Evolutionary conservation across 768 basidiomycete genomes (phyloP).

Genomic region (Amanita rimosa): DNA sequence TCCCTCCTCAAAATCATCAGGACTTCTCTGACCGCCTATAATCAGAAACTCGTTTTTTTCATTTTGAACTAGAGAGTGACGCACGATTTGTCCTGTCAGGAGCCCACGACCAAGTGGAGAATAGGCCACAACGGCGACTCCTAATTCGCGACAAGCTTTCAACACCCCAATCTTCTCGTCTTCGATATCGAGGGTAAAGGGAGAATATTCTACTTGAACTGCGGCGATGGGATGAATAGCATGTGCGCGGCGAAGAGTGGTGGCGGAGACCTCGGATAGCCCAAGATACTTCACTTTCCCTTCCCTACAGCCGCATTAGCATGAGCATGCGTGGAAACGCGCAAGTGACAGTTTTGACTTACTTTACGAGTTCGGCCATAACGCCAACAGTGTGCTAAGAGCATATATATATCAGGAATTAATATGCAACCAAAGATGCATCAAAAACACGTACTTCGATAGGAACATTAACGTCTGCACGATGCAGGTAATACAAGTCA

Average conservation of each 20-base stretch:
- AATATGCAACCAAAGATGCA: background rate
- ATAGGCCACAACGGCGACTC: slow-evolving; percentile 34
- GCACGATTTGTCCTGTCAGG: slow-evolving; percentile 31
- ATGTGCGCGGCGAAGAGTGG: slow-evolving; percentile 35
- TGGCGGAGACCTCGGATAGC: slow-evolving; percentile 34
- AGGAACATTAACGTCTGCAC: slow-evolving; percentile 15
- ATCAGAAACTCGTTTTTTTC: background rate
- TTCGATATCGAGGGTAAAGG: slow-evolving; percentile 34
- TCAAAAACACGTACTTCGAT: slow-evolving; percentile 14
- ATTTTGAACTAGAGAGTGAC: background rate
- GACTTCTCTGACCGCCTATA: slow-evolving; percentile 18
- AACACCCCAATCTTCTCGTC: slow-evolving; percentile 26
- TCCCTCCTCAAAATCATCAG: slow-evolving; percentile 18
- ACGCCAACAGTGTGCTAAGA: slow-evolving; percentile 20
- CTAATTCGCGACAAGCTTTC: slow-evolving; percentile 28
- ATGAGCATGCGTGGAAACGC: slow-evolving; percentile 12
- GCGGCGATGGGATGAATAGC: slow-evolving; percentile 34
- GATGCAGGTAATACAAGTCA: slow-evolving; percentile 30
- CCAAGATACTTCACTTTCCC: slow-evolving; percentile 39
- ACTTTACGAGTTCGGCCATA: slow-evolving; percentile 26
- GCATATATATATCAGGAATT: background rate
- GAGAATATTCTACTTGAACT: slow-evolving; percentile 32
- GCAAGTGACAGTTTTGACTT: slow-evolving; percentile 12
- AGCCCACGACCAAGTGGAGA: slow-evolving; percentile 39
- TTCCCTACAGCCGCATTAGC: slow-evolving; percentile 17